Conservation (phyloP, 2,329 filamentous ascomycete species). For the Decorospora gaudefroyi region DNA sequence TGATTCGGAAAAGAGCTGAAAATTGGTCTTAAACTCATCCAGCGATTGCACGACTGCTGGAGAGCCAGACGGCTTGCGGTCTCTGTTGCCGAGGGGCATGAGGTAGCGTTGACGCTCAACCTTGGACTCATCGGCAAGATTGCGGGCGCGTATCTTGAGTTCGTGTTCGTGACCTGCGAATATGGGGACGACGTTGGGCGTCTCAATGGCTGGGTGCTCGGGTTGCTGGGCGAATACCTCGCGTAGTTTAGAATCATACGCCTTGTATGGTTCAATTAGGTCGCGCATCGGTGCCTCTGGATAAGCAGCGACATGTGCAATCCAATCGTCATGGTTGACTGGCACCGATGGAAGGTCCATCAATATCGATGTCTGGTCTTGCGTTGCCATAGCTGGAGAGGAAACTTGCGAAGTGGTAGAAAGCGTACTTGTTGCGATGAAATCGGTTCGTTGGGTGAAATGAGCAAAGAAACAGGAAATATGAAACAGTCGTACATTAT, state of each 20-base stretch:
- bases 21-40: conserved; percentile 76
- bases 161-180: conserved; percentile 60
- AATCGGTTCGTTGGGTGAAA: background rate
- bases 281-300: conserved; percentile 59
- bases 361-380: background rate
- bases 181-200: conserved; percentile 68
- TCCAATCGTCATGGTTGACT: conserved; percentile 49
- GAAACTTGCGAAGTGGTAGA: background rate
- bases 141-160: conserved; percentile 66
- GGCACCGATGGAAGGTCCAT: conserved; percentile 47
- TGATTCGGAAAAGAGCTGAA: conserved; percentile 79
- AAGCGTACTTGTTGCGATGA: background rate
- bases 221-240: conserved; percentile 71
- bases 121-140: conserved; percentile 61
- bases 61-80: conserved; percentile 65
- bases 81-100: conserved; percentile 66
- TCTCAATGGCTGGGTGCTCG: conserved; percentile 60
- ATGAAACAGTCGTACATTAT: background rate
- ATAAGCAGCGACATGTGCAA: conserved; percentile 61
- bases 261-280: conserved; percentile 67
- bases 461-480: background rate
- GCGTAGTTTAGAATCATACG: conserved; percentile 69
- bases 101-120: conserved; percentile 68
- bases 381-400: conserved; percentile 18
- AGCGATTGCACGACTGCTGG: conserved; percentile 70